Evolutionary conservation across 768 basidiomycete genomes (phyloP), one percentile per base, ranked within the genome.

Genomic region (Termitomyces heimii): DNA sequence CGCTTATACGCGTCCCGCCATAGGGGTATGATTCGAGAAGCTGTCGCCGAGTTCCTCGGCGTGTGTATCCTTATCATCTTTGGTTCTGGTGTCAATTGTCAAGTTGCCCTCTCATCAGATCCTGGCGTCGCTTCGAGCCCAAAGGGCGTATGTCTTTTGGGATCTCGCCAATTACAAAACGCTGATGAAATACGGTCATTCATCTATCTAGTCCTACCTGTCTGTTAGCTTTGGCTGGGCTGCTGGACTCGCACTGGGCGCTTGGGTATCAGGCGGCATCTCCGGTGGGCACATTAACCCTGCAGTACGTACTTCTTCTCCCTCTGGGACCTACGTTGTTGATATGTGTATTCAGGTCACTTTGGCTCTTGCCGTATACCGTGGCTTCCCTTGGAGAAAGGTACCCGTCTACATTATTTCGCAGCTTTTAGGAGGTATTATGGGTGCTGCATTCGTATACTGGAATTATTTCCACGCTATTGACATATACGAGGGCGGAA

Each of bases 211-310:
- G 82, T 66, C 71, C 46, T 82, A 74, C 57, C 61, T 81, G 5
- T 77, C 82, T 16, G 71, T 82, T 53, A 76, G 70, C 60, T 73
- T 84, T 43, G 82, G 80, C 37, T 86, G 84, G 83, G 83, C 75
- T 5, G 67, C 76, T 54, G 84, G 86, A 26, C 73, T 81, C 4
- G 81, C 83, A 9, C 72, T 89, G 67, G 88, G 85, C 32, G 86
- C 85, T 10, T 89, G 85, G 85, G 76, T 83, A 3, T 78, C 78
- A 22, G 78, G 77, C 49, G 83, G 84, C 46, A 78, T 88, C 56
- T 88, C 88, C 46, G 88, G 86, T 6, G 88, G 86, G 29, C 88
- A 91, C 63, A 80, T 89, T 59, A 89, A 89, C 64, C 87, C 87
- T 35, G 84, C 85, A 32, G 86, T 84, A 68, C 18, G 77, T 70